Evolutionary conservation across 306 rosid species (phyloP), one percentile per base, ranked within the genome.

Genomic region (Pyrus communis): DNA sequence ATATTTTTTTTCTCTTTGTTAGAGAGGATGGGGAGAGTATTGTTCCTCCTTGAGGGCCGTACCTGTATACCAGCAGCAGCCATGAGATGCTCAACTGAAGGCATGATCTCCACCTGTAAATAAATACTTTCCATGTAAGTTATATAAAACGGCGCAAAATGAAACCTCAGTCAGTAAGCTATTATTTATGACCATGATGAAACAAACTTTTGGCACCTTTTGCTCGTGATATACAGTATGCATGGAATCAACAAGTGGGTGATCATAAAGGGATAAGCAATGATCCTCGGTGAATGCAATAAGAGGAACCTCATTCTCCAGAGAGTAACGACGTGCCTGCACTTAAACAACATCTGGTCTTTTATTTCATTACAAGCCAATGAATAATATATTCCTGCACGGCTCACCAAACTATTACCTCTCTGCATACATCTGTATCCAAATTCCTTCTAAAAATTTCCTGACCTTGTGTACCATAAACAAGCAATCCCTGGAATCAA

Each of bases 401-500:
- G 72, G 38, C 43, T 57, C 38, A 19, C 43, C 22, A 22, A 27
- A 62, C 78, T 52, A 33, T 85, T 83, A 92, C 97, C 99, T 92
- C 96, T 88, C 85, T 84, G 86, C 97, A 88, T 75, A 92, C 78
- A 57, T 76, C 59, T 77, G 82, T 88, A 81, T 90, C 96, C 82
- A 95, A 89, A 84, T 82, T 92, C 82, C 83, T 83, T 75, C 91
- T 85, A 83, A 80, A 92, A 83, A 92, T 90, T 88, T 95, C 97
- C 83, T 43, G 88, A 73, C 99, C 97, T 84, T 90, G 90, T 86
- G 81, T 84, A 38, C 99, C 99, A 85, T 90, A 95, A 78, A 95
- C 97, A 74, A 95, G 96, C 82, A 95, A 84, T 67, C 99, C 99
- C 99, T 95, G 89, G 70, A 86, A 86, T 75, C 83, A 88, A 76